Conservation (phyloP, 1,139 yeast species). For the Geotrichum klebahnii region DNA sequence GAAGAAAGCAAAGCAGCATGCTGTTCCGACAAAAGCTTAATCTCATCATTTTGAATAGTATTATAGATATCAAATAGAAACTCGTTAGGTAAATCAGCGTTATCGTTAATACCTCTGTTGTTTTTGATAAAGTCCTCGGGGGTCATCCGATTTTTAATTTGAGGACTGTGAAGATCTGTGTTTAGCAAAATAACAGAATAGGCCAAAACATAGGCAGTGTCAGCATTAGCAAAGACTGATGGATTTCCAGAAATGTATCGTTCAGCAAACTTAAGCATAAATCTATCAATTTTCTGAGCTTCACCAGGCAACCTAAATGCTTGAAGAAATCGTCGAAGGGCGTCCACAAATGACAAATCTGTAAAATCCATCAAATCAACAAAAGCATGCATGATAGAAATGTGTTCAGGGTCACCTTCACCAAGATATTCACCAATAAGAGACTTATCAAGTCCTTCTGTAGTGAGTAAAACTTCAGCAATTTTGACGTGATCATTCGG, state of each 20-base stretch:
- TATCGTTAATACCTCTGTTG: conserved; percentile 92
- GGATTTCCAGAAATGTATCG: conserved; percentile 87
- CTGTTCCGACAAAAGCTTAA: conserved; percentile 87
- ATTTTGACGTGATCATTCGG: conserved; percentile 60
- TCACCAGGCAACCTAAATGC: conserved; percentile 94
- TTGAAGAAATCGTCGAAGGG: conserved; percentile 79
- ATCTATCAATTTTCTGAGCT: conserved; percentile 94
- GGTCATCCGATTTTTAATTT: conserved; percentile 81
- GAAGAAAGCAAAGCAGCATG: conserved; percentile 84
- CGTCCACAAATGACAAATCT: conserved; percentile 68
- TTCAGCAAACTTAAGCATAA: conserved; percentile 94
- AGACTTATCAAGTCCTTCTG: conserved; percentile 80
- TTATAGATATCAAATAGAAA: conserved; percentile 63
- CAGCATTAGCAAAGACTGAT: conserved; percentile 79
- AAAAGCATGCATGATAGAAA: conserved; percentile 87
- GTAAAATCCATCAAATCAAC: conserved; percentile 83
- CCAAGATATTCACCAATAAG: conserved; percentile 89
- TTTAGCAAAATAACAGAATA: conserved; percentile 91
- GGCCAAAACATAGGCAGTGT: conserved; percentile 86
- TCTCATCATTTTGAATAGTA: conserved; percentile 79
- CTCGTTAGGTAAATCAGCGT: conserved; percentile 74
- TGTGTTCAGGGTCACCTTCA: conserved; percentile 74
- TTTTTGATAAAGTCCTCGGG: conserved; percentile 78
- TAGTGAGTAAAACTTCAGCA: conserved; percentile 68
- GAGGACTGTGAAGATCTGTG: conserved; percentile 89